Percentiles rank a stretch among this genome's conserved stretches.
These are phyloP conservation scores for Globisporangium radiosum DNA, from an alignment of 352 stramenopile species.

Conservation along the genomic window DNA sequence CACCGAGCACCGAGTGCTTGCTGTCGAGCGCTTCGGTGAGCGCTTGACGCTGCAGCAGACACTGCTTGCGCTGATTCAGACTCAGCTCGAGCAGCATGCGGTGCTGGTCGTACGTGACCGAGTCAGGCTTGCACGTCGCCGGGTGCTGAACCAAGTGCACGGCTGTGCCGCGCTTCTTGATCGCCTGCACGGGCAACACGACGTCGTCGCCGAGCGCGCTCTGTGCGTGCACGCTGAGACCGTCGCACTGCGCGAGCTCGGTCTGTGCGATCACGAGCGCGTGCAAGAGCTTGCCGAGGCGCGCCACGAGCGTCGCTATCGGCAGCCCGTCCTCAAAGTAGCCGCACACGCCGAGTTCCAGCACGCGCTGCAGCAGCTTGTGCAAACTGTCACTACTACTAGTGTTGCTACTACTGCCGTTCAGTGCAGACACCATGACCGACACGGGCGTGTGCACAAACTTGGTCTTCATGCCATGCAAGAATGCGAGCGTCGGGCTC, in stretches of 20 bases:
- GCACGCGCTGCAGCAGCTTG: conserved; percentile 41
- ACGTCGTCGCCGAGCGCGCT: conserved; percentile 24
- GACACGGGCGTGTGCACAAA: conserved; percentile 48
- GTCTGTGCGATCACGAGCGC: conserved; percentile 45
- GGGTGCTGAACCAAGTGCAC: conserved; percentile 14
- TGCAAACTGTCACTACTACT: conserved; percentile 18
- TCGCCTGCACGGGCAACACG: conserved; percentile 17
- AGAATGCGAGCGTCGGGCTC: conserved; percentile 42
- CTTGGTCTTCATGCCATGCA: conserved; percentile 51
- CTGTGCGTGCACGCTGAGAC: conserved; percentile 10
- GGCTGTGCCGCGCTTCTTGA: conserved; percentile 25
- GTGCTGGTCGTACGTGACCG: conserved; percentile 50
- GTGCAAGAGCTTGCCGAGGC: conserved; percentile 45
- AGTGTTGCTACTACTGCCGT: conserved; percentile 5
- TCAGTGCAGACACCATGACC: conserved; percentile 24
- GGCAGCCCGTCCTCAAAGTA: conserved; percentile 50
- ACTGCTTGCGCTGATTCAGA: conserved; percentile 63
- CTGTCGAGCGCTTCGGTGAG: conserved; percentile 31
- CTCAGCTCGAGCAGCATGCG: conserved; percentile 65
- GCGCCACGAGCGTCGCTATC: conserved; percentile 27
- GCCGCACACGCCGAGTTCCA: conserved; percentile 53
- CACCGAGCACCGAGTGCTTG: conserved; percentile 55
- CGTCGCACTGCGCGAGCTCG: conserved; percentile 39
- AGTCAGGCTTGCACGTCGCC: conserved; percentile 36
- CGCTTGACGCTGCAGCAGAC: conserved; percentile 36